phyloP scores from a whole-genome alignment of 805 yeast genomes.

The Lipomyces japonicus region DNA sequence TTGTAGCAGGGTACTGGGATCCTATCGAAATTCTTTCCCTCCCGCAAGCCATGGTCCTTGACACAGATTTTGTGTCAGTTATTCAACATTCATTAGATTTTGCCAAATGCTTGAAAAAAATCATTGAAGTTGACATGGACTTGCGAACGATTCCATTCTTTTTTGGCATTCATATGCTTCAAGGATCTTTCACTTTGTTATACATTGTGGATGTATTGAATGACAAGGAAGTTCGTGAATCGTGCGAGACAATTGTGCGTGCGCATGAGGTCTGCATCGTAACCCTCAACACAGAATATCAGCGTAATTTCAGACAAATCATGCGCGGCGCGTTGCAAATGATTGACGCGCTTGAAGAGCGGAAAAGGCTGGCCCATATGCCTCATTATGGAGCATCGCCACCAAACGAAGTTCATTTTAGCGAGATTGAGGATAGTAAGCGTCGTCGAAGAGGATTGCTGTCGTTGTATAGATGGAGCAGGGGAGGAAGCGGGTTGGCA shows the following conservation, averaged over 20 bases:
- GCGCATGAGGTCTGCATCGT: constrained; percentile 37
- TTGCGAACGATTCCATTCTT: constrained; percentile 35
- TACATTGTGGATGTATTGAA: constrained; percentile 31
- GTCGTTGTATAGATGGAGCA: constrained; percentile 39
- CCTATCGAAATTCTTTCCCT: constrained; percentile 32
- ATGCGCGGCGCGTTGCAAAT: constrained; percentile 36
- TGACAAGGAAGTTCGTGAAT: constrained; percentile 32
- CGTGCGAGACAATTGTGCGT: constrained; percentile 35
- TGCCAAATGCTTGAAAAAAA: constrained; percentile 31
- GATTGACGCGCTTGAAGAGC: constrained; percentile 24
- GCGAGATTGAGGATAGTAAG: constrained; percentile 29
- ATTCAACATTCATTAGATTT: constrained; percentile 33
- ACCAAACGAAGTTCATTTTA: constrained; percentile 30
- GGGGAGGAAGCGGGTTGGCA: constrained; percentile 41
- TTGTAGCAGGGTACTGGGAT: constrained; percentile 35
- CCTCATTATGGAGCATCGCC: constrained; percentile 23
- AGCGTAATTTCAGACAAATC: constrained; percentile 34
- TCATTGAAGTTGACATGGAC: constrained; percentile 34
- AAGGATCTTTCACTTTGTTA: constrained; percentile 33
- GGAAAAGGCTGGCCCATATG: constrained; percentile 11
- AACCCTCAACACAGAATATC: constrained; percentile 35
- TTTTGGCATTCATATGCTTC: constrained; percentile 35
- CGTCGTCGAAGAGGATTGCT: constrained; percentile 36
- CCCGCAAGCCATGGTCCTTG: constrained; percentile 29
- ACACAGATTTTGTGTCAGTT: constrained; percentile 30